Evolutionary conservation across 1,284 basidiomycete species (phyloP).

Genomic region (Caloboletus inedulis): DNA sequence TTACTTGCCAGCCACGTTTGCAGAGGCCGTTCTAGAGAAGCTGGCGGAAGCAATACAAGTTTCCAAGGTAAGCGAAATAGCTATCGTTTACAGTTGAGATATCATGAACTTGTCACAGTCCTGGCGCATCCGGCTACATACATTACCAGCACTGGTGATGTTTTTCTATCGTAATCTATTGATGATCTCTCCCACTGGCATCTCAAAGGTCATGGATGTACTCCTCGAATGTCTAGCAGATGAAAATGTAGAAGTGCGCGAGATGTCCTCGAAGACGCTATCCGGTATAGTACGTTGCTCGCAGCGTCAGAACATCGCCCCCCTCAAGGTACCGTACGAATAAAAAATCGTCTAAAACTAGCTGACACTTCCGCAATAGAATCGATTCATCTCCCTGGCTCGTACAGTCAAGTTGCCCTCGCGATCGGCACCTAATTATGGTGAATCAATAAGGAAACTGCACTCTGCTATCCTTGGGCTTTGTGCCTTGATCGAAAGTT

Average conservation of each 20-base stretch:
- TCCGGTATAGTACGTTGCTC: conserved; percentile 92
- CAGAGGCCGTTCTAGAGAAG: conserved; percentile 55
- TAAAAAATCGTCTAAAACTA: background rate
- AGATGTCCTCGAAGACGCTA: conserved; percentile 89
- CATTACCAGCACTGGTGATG: conserved; percentile 70
- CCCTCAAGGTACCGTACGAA: conserved; percentile 63
- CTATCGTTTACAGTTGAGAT: background rate
- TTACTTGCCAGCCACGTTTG: conserved; percentile 58
- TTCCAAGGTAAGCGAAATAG: conserved; percentile 50
- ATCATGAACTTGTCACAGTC: conserved; percentile 44
- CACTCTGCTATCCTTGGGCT: conserved; percentile 92
- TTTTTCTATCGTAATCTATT: conserved; percentile 88
- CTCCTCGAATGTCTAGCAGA: conserved; percentile 83
- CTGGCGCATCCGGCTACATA: conserved; percentile 76
- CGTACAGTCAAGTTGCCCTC: conserved; percentile 66
- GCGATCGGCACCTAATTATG: conserved; percentile 71
- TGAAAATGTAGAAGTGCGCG: conserved; percentile 91
- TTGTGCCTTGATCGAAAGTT: conserved; percentile 78
- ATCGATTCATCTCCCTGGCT: conserved; percentile 72
- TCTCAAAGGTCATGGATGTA: conserved; percentile 74
- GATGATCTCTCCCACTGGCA: conserved; percentile 63
- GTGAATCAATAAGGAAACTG: conserved; percentile 69
- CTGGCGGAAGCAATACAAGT: conserved; percentile 67
- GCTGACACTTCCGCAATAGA: conserved; percentile 41
- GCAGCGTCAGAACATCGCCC: conserved; percentile 84